These are phyloP conservation scores for Lichtheimia hyalospora DNA, from an alignment of 371 early-diverging fungal genomes.

Conservation along the genomic window DNA sequence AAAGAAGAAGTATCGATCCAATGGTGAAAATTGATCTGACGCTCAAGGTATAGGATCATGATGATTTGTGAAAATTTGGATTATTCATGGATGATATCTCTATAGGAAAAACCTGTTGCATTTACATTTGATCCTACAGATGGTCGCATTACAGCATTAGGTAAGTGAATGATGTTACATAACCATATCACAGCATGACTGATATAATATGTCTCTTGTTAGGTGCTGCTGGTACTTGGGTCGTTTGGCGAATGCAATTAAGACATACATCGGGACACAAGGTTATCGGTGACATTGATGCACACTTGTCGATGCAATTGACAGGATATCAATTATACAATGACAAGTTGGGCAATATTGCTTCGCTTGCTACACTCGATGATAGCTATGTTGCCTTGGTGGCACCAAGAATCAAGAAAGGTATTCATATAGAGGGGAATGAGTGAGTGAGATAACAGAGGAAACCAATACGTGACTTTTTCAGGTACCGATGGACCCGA, in stretches of 20 bases:
- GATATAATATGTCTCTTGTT: not conserved
- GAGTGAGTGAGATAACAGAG: not conserved
- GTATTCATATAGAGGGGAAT: conserved; percentile 23
- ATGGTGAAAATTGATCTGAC: conserved; percentile 31
- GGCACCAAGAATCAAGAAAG: conserved; percentile 37
- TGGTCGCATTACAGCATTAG: conserved; percentile 49
- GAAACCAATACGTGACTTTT: not conserved
- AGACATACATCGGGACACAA: conserved; percentile 39
- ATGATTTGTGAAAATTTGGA: not conserved
- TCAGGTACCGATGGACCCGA: conserved; percentile 28
- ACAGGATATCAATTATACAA: conserved; percentile 28
- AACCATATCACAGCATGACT: not conserved
- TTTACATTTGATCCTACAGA: conserved; percentile 51
- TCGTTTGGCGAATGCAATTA: conserved; percentile 33
- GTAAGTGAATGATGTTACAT: conserved; percentile 15
- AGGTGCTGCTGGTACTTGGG: conserved; percentile 32
- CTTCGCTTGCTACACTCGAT: conserved; percentile 36
- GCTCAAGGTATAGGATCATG: conserved; percentile 11
- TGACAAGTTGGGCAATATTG: conserved; percentile 23
- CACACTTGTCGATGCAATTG: conserved; percentile 27
- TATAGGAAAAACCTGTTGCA: conserved; percentile 34
- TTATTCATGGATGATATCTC: too few relatives aligned
- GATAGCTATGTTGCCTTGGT: conserved; percentile 60
- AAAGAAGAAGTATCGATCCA: conserved; percentile 44
- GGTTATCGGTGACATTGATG: conserved; percentile 20